phyloP scores from a whole-genome alignment of 306 rosid genomes.

The Acmispon strigosus region DNA sequence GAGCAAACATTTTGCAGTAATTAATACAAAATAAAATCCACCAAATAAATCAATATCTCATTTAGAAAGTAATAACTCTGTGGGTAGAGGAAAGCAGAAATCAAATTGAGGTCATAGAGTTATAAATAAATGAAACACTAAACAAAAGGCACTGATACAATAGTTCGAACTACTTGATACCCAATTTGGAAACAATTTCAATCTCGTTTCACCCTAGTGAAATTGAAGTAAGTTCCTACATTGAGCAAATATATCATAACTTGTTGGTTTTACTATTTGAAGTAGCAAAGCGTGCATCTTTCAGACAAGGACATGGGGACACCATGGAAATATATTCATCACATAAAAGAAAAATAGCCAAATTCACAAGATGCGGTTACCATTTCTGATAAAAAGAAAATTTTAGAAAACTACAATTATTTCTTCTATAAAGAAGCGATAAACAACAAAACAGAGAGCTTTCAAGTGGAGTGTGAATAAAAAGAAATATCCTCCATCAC shows the following conservation, averaged over 20 bases:
- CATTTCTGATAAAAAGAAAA: neutral
- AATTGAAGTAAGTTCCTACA: conserved; percentile 6
- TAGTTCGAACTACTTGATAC: neutral
- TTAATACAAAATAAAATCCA: neutral
- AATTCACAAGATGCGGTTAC: neutral
- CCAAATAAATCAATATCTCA: conserved; percentile 1
- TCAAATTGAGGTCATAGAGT: neutral
- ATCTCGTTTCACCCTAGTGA: neutral
- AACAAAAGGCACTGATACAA: neutral
- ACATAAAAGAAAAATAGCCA: neutral
- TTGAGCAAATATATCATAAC: neutral
- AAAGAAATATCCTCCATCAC: conserved; percentile 1
- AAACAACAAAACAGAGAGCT: neutral
- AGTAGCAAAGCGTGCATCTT: neutral
- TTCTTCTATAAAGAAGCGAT: too few species aligned
- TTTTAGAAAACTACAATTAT: too few species aligned
- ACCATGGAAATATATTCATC: neutral
- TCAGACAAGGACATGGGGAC: neutral
- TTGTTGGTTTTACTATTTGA: neutral
- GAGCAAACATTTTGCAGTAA: neutral
- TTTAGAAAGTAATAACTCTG: neutral
- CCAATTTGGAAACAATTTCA: neutral
- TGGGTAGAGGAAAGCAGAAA: neutral
- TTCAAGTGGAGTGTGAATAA: neutral
- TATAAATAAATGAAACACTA: neutral